phyloP scores from a whole-genome alignment of 768 basidiomycete species.

The Trametes cinnabarina region DNA sequence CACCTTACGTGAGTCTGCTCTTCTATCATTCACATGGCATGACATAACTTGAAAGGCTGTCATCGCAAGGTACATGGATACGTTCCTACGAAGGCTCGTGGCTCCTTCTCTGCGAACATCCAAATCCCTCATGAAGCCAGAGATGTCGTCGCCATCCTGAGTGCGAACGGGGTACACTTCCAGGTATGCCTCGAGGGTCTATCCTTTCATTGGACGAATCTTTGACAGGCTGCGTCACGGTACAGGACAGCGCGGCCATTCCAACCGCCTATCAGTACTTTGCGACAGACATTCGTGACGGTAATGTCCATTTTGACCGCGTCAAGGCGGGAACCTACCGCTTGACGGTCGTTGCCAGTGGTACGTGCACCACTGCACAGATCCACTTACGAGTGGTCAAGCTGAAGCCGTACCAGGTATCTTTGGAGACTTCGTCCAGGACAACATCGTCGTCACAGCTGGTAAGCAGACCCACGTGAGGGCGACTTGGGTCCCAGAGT shows the following conservation, averaged over 20 bases:
- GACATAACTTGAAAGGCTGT: neutral
- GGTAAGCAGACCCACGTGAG: conserved; percentile 13
- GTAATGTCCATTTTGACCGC: conserved; percentile 20
- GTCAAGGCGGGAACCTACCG: conserved; percentile 31
- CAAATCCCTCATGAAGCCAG: conserved; percentile 19
- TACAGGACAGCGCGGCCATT: conserved; percentile 25
- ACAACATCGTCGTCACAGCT: conserved; percentile 22
- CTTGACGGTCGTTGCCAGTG: conserved; percentile 25
- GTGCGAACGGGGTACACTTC: conserved; percentile 24
- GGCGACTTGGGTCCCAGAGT: conserved; percentile 25
- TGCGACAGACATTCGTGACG: conserved; percentile 18
- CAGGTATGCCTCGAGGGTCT: conserved; percentile 8
- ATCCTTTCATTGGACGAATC: too few species aligned
- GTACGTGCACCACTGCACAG: neutral
- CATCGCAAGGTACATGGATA: conserved; percentile 22
- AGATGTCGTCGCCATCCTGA: conserved; percentile 24
- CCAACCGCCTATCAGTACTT: conserved; percentile 29
- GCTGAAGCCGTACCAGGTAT: conserved; percentile 15
- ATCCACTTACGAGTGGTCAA: neutral
- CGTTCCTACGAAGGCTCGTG: conserved; percentile 20
- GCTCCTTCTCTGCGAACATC: conserved; percentile 20
- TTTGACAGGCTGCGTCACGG: too few species aligned
- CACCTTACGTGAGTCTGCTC: conserved; percentile 19
- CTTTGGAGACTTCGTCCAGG: conserved; percentile 29
- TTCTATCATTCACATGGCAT: neutral